Conservation (phyloP, 1,284 basidiomycete genomes). For the Uromyces viciae-fabae region DNA sequence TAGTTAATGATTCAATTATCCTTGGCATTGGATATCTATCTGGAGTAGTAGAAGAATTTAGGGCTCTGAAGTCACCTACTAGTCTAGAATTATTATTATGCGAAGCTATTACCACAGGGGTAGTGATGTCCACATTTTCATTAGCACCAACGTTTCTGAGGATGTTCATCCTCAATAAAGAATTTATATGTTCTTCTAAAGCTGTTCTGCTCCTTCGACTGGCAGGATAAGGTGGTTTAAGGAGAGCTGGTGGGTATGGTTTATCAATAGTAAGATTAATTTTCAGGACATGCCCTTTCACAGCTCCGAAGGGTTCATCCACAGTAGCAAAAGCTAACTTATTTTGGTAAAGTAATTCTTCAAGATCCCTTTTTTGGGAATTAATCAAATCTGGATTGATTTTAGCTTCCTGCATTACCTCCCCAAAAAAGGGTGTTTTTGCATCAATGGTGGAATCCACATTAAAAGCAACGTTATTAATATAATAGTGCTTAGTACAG, state of each 20-base stretch:
- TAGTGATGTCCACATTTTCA: neutral
- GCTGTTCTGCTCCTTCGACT: neutral
- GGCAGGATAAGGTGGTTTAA: constrained; percentile 5
- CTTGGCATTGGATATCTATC: constrained; percentile 16
- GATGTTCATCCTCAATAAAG: neutral
- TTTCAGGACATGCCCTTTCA: neutral
- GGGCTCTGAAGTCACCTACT: constrained; percentile 7
- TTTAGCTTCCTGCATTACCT: neutral
- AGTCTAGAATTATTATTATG: constrained; percentile 13
- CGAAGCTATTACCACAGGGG: neutral
- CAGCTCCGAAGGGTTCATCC: neutral
- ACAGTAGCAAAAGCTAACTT: neutral
- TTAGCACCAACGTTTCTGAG: neutral
- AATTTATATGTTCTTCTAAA: neutral
- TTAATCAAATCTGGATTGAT: neutral
- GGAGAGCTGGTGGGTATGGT: neutral
- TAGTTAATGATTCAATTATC: neutral
- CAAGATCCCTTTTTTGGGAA: neutral
- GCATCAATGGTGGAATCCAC: neutral
- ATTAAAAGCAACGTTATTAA: too few species aligned
- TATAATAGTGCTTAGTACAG: too few species aligned
- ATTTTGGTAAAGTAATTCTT: neutral
- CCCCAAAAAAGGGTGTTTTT: neutral
- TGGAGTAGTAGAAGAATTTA: neutral
- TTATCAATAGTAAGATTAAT: neutral